Conservation (phyloP, 2,329 filamentous ascomycete genomes). For the Arthrobotrys musiformis region DNA sequence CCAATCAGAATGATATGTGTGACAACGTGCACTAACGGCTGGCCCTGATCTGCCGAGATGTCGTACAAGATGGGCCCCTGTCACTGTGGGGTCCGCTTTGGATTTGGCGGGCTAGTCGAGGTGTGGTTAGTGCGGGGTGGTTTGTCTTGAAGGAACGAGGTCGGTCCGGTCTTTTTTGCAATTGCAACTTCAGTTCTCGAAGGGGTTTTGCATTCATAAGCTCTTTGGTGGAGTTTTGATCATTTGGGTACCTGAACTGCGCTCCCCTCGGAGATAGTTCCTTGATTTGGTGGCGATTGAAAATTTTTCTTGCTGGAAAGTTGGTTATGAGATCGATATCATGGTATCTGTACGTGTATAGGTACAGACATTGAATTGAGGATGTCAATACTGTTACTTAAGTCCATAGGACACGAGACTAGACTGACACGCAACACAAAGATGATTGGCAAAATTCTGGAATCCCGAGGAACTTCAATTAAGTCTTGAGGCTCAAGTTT, state of each 20-base stretch:
- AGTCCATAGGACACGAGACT: too few species aligned
- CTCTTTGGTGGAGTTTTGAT: neutral
- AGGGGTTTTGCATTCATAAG: slow-evolving; percentile 20
- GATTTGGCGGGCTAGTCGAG: slow-evolving; percentile 9
- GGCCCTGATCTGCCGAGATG: slow-evolving; percentile 48
- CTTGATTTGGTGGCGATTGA: slow-evolving; percentile 5
- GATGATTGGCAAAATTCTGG: too few species aligned
- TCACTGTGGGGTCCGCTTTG: neutral
- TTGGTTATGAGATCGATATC: too few species aligned
- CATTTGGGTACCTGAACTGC: neutral
- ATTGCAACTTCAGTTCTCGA: neutral
- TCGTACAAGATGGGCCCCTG: slow-evolving; percentile 48
- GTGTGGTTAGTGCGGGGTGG: slow-evolving; percentile 15
- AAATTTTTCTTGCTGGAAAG: neutral
- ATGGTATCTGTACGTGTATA: too few species aligned
- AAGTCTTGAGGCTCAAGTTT: too few species aligned
- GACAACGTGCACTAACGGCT: slow-evolving; percentile 51
- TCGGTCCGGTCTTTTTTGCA: neutral
- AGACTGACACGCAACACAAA: too few species aligned
- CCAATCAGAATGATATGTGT: slow-evolving; percentile 26
- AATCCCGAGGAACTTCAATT: neutral
- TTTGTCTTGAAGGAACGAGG: neutral
- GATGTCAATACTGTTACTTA: too few species aligned
- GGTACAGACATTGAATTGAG: too few species aligned
- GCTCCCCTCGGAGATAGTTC: slow-evolving; percentile 14